phyloP scores from a whole-genome alignment of 2,329 filamentous ascomycete genomes.

The Curvularia sp. region DNA sequence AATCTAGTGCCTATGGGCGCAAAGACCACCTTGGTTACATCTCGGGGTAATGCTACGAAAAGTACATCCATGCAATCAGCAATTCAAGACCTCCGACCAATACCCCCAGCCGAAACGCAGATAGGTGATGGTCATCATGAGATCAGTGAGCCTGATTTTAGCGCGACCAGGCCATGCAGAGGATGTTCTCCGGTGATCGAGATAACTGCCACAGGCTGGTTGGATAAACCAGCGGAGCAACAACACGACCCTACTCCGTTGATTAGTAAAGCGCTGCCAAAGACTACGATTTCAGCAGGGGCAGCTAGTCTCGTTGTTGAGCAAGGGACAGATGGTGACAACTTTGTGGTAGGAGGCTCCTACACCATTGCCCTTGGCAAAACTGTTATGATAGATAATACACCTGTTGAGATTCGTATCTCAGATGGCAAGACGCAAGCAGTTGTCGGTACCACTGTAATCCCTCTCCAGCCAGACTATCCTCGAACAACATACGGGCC shows the following conservation, averaged over 20 bases:
- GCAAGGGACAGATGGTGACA: slow-evolving; percentile 20
- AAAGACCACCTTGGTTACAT: slow-evolving; percentile 1
- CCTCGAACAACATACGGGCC: slow-evolving; percentile 24
- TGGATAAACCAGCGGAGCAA: slow-evolving; percentile 30
- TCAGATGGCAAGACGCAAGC: slow-evolving; percentile 30
- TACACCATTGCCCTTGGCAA: slow-evolving; percentile 30
- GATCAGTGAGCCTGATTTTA: slow-evolving; percentile 41
- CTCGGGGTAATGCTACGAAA: slow-evolving; percentile 12
- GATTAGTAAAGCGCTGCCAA: slow-evolving; percentile 13
- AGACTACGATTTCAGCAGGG: slow-evolving; percentile 26
- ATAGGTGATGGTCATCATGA: slow-evolving; percentile 42
- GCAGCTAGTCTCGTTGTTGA: slow-evolving; percentile 27
- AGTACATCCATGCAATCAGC: slow-evolving; percentile 29
- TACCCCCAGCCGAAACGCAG: slow-evolving; percentile 32
- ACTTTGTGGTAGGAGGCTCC: slow-evolving; percentile 30
- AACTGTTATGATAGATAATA: slow-evolving; percentile 32
- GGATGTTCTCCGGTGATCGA: slow-evolving; percentile 41
- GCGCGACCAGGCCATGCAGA: slow-evolving; percentile 33
- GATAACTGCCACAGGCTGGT: slow-evolving; percentile 36
- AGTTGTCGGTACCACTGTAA: slow-evolving; percentile 28
- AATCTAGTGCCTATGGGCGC: slow-evolving; percentile 8
- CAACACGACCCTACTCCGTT: slow-evolving; percentile 18
- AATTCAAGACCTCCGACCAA: slow-evolving; percentile 33
- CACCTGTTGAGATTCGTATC: slow-evolving; percentile 37
- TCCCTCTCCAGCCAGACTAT: slow-evolving; percentile 21